Base-by-base conservation (phyloP, 495 filamentous ascomycete genomes). In the Trichoderma parareesei region DNA sequence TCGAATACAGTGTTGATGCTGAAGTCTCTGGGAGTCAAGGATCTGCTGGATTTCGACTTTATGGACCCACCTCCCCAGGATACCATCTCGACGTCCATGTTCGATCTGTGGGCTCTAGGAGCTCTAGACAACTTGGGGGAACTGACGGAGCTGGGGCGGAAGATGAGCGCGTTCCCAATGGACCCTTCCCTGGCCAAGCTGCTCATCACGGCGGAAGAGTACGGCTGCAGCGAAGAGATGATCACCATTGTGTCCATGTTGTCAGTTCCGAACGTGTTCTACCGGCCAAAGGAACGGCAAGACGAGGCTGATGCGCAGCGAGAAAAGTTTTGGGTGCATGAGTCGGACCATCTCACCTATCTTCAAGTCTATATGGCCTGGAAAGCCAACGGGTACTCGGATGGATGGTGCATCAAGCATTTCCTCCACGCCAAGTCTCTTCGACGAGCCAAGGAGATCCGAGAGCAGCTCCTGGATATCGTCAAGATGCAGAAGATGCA, bases 11-110 rank as follows among this genome's bases (percentile, higher is more conserved):
- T 98, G 2, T 80, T 99, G 13, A 82, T 99, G 10, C 80, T 99
- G 60, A 99, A 99, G 72, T 96, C 92, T 2, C 80, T 99, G 8
- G 93, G 93, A 3, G 94, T 99, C 38, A 92, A 89, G 71, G 92
- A 99, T 69, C 81, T 99, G 18, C 79, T 99, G 3, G 95, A 99
- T 69, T 99, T 99, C 69, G 92, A 98, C 72, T 99, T 99, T 70
- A 97, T 99, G 92, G 95, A 99, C 68, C 94, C 95, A 0, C 95
- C 95, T 7, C 94, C 95, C 0, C 95, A 99, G 75, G 95, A 99
- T 67, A 97, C 92, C 5, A 99, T 99, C 69, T 91, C 91, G 9
- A 99, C 95, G 0, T 96, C 92, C 1, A 83, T 99, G 3, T 99
- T 98, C 79, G 95, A 99, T 70, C 85, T 99, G 13, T 99, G 95